Percentiles rank a stretch among this genome's conserved stretches.
Evolutionary conservation across 805 yeast species (phyloP).

Genomic region (Hemisphaericaspora nanyangensis): DNA sequence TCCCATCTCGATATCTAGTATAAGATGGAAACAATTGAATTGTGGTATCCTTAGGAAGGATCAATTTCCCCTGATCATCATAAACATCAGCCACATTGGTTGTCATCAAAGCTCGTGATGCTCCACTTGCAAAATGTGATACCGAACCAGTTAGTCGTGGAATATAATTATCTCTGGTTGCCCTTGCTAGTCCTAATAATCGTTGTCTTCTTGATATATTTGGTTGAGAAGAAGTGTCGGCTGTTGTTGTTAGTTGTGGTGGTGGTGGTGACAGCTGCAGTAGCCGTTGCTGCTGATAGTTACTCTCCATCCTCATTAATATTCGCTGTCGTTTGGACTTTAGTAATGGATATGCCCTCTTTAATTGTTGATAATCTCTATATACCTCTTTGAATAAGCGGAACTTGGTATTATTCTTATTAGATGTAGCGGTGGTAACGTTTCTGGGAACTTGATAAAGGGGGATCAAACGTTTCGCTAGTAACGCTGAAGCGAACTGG

Average conservation of each 20-base stretch:
- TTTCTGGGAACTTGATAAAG: conserved; percentile 4
- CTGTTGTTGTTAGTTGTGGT: neutral
- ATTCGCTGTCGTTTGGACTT: conserved; percentile 4
- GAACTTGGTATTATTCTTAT: conserved; percentile 15
- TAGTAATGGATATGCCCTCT: conserved; percentile 13
- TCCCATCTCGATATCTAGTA: conserved; percentile 22
- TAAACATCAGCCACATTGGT: conserved; percentile 20
- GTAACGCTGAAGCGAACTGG: conserved; percentile 17
- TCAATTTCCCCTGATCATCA: conserved; percentile 24
- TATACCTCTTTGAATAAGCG: conserved; percentile 27
- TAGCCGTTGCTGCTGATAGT: neutral
- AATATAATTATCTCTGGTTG: conserved; percentile 56
- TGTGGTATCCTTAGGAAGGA: conserved; percentile 53
- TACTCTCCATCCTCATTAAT: neutral
- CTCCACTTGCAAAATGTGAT: conserved; percentile 46
- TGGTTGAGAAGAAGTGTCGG: neutral
- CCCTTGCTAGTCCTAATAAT: conserved; percentile 47
- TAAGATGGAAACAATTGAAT: conserved; percentile 47
- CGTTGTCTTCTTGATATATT: conserved; percentile 38
- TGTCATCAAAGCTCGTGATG: conserved; percentile 26
- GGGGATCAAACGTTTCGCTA: conserved; percentile 8
- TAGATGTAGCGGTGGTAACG: conserved; percentile 4
- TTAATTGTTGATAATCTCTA: conserved; percentile 28
- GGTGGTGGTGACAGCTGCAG: conserved; percentile 1
- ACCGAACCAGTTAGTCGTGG: conserved; percentile 49